Conservation (phyloP, 2,329 filamentous ascomycete genomes). For the Fusarium sp. region DNA sequence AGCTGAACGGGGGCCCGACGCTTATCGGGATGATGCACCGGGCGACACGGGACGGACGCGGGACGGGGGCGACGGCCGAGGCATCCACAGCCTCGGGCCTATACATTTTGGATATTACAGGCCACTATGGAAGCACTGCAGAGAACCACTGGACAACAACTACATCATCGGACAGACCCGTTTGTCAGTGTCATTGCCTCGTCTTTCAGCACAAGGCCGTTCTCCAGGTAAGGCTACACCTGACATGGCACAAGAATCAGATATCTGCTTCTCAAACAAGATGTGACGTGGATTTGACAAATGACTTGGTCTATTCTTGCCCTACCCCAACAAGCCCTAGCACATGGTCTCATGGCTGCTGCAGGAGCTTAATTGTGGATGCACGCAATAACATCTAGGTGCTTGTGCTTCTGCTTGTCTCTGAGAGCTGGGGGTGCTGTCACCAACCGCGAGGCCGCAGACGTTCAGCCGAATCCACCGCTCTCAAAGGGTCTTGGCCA, state of each 20-base stretch:
- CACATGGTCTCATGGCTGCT: constrained; percentile 17
- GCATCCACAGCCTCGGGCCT: neutral
- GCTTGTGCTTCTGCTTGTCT: neutral
- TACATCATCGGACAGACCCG: neutral
- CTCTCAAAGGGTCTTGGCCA: neutral
- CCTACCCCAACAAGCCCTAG: neutral
- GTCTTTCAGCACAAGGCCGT: neutral
- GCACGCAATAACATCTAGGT: constrained; percentile 16
- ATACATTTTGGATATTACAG: neutral
- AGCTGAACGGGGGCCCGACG: constrained; percentile 18
- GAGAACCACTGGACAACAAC: neutral
- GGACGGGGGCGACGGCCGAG: neutral
- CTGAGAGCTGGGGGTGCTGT: constrained; percentile 10
- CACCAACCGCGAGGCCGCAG: constrained; percentile 22
- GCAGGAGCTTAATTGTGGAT: constrained; percentile 20
- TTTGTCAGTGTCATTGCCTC: neutral
- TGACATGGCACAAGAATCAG: constrained; percentile 6
- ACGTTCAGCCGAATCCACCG: constrained; percentile 23
- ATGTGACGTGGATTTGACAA: constrained; percentile 13
- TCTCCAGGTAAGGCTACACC: constrained; percentile 19
- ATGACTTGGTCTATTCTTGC: constrained; percentile 12
- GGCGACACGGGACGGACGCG: constrained; percentile 4
- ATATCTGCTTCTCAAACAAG: neutral
- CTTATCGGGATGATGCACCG: constrained; percentile 29
- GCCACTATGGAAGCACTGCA: neutral